Percentiles rank a stretch among this genome's conserved stretches.
phyloP scores from a whole-genome alignment of 148 eudicot species.

The Rhododendron ferrugineum region DNA sequence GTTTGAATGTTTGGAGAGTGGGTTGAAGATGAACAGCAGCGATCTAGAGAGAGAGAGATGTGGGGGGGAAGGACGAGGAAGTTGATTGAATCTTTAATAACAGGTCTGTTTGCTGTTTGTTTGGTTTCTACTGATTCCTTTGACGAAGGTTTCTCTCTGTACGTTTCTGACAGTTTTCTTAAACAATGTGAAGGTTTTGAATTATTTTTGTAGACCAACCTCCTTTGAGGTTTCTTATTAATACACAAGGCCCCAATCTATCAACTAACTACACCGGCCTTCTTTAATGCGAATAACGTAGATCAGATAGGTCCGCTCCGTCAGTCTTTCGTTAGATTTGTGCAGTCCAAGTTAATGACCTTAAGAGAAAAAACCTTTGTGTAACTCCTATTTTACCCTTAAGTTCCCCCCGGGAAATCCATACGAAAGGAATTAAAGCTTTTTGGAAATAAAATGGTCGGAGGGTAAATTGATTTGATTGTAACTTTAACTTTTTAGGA shows the following conservation, averaged over 20 bases:
- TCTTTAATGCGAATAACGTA: not conserved
- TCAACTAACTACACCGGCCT: not conserved
- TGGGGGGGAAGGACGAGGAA: constrained; percentile 1
- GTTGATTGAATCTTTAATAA: not conserved
- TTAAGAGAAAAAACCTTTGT: too few relatives aligned
- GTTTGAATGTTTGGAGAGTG: not conserved
- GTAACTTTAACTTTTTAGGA: not conserved
- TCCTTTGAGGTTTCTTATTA: not conserved
- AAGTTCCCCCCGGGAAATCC: not conserved
- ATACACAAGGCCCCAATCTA: not conserved
- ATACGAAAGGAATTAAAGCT: too few relatives aligned
- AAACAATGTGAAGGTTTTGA: not conserved
- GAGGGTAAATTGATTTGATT: not conserved
- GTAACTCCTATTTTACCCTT: too few relatives aligned
- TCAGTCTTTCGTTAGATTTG: not conserved
- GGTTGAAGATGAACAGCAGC: not conserved
- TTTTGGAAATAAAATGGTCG: not conserved
- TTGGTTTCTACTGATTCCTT: not conserved
- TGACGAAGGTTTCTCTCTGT: not conserved
- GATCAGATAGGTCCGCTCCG: not conserved
- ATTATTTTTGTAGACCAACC: not conserved
- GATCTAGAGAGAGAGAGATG: not conserved
- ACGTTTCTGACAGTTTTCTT: not conserved
- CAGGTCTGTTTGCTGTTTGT: not conserved
- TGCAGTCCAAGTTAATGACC: too few relatives aligned